Percentiles rank a stretch among this genome's conserved stretches.
These are phyloP conservation scores for Corchorus capsularis DNA, from an alignment of 345 rosid species.

Conservation along the genomic window DNA sequence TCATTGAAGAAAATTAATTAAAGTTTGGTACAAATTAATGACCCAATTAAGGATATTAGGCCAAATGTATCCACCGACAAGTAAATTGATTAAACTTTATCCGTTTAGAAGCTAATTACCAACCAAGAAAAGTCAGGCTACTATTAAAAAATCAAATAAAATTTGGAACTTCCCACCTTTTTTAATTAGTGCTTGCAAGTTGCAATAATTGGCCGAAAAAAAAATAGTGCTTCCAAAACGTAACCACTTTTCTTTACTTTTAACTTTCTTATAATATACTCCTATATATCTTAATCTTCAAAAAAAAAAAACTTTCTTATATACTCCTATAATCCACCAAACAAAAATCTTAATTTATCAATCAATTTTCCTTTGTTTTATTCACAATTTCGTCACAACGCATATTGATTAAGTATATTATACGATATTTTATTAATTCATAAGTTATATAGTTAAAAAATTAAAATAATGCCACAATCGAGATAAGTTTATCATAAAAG, in stretches of 20 bases:
- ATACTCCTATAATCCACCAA: not conserved
- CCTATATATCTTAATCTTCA: too few relatives aligned
- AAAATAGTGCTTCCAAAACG: not conserved
- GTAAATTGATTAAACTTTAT: not conserved
- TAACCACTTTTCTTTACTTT: not conserved
- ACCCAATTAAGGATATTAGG: not conserved
- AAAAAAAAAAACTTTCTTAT: not conserved
- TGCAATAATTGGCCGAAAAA: too few relatives aligned
- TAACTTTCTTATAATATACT: not conserved
- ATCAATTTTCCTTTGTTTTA: not conserved
- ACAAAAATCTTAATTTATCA: not conserved
- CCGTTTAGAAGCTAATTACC: not conserved
- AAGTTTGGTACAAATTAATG: not conserved
- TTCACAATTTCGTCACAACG: too few relatives aligned
- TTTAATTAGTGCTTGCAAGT: not conserved
- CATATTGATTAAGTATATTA: too few relatives aligned
- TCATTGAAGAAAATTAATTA: not conserved
- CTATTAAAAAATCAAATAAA: not conserved
- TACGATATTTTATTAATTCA: too few relatives aligned
- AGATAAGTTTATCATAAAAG: not conserved
- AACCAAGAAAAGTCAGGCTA: not conserved
- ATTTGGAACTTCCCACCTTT: not conserved
- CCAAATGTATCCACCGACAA: not conserved
- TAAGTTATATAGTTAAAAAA: too few relatives aligned
- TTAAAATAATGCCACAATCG: not conserved